A percentile compares a stretch with the other conserved stretches of the same genome.
These are phyloP conservation scores for Asterionellopsis glacialis DNA, from an alignment of 108 stramenopile genomes.

Conservation along the genomic window DNA sequence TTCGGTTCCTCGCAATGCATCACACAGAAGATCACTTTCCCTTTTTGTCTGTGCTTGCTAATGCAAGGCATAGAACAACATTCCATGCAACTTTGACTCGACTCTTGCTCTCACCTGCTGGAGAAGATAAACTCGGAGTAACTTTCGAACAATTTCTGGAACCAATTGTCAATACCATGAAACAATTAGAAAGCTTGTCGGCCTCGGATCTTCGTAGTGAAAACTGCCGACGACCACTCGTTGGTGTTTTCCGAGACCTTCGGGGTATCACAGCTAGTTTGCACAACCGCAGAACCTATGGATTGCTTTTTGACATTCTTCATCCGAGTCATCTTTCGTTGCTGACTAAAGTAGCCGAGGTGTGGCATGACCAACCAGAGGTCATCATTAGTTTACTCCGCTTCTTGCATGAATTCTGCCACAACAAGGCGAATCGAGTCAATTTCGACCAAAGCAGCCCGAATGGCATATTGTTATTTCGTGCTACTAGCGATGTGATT, in stretches of 20 bases:
- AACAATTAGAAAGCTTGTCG: constrained; percentile 60
- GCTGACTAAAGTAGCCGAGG: constrained; percentile 82
- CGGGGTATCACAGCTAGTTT: constrained; percentile 88
- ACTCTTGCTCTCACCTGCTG: constrained; percentile 82
- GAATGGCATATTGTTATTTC: constrained; percentile 97
- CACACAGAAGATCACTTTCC: constrained; percentile 95
- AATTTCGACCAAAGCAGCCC: constrained; percentile 96
- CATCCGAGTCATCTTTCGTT: constrained; percentile 88
- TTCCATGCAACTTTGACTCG: constrained; percentile 92
- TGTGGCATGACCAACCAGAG: constrained; percentile 92
- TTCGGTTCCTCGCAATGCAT: constrained; percentile 88
- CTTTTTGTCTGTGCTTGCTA: constrained; percentile 79
- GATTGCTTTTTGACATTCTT: constrained; percentile 88
- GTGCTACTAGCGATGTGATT: constrained; percentile 88
- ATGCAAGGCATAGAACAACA: constrained; percentile 88
- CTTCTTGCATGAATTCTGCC: constrained; percentile 94
- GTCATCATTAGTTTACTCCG: constrained; percentile 93
- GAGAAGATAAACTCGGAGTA: constrained; percentile 74
- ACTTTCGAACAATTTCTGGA: constrained; percentile 94
- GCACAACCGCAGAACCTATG: constrained; percentile 92
- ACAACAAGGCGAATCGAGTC: constrained; percentile 97
- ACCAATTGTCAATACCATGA: constrained; percentile 75
- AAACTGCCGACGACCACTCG: constrained; percentile 67
- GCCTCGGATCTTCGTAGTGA: constrained; percentile 66
- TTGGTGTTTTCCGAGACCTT: constrained; percentile 93